Percentiles rank a stretch among this genome's conserved stretches.
These are phyloP conservation scores for Talaromyces ruber DNA, from an alignment of 495 filamentous ascomycete species.

Conservation along the genomic window DNA sequence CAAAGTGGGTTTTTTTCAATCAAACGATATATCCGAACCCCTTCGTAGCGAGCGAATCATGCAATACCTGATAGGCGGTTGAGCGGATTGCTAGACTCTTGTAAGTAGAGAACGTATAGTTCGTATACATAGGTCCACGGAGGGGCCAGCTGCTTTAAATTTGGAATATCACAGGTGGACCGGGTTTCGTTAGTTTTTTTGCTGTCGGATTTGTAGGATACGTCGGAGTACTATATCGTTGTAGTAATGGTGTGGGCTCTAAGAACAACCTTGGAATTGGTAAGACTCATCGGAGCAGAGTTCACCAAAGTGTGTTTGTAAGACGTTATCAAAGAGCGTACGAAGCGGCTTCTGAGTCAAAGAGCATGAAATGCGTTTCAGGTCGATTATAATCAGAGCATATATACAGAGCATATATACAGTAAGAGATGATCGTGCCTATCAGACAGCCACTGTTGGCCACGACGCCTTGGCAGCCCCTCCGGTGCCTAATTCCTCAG, in stretches of 20 bases:
- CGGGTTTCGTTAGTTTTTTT: neutral
- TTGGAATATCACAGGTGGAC: neutral
- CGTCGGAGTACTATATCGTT: neutral
- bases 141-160: neutral
- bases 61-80: neutral
- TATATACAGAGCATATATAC: neutral
- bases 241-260: neutral
- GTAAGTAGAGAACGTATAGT: neutral
- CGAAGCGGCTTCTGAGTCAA: neutral
- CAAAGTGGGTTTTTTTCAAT: neutral
- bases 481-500: constrained; percentile 1
- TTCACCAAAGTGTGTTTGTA: neutral
- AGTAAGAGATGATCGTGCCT: neutral
- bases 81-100: neutral
- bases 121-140: neutral
- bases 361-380: neutral
- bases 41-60: neutral
- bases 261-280: no score
- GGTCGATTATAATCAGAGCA: neutral
- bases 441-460: neutral
- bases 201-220: neutral
- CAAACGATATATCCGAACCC: neutral
- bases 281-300: neutral
- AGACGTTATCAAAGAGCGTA: neutral
- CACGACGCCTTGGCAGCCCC: neutral